Evolutionary conservation across 140 eudicot genomes (phyloP).

Genomic region (Stevia rebaudiana): DNA sequence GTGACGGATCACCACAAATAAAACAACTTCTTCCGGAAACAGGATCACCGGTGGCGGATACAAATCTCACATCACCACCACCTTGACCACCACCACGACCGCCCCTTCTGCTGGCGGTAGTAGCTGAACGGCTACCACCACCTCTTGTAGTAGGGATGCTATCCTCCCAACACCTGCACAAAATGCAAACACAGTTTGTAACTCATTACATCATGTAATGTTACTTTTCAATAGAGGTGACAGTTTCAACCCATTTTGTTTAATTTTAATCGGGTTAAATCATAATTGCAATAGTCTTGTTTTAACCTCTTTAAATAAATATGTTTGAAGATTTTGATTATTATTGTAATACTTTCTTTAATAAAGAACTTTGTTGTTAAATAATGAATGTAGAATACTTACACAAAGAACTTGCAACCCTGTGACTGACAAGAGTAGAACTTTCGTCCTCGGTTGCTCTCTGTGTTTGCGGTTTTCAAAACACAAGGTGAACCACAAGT

Average conservation of each 20-base stretch:
- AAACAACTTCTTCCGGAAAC: constrained; percentile 75
- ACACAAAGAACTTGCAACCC: constrained; percentile 94
- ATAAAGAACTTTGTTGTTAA: neutral
- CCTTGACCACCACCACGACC: constrained; percentile 42
- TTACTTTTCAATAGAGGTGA: neutral
- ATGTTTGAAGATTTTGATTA: neutral
- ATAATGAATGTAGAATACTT: constrained; percentile 27
- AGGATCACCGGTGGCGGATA: constrained; percentile 95
- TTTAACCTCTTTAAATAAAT: neutral
- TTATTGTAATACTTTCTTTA: neutral
- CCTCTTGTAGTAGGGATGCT: constrained; percentile 36
- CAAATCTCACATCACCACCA: constrained; percentile 51
- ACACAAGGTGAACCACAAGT: constrained; percentile 63
- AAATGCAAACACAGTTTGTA: neutral
- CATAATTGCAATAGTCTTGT: neutral
- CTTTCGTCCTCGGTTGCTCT: constrained; percentile 76
- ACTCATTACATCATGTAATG: neutral
- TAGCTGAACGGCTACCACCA: constrained; percentile 31
- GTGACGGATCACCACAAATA: constrained; percentile 87
- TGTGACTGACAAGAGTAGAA: constrained; percentile 74
- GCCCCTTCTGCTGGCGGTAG: constrained; percentile 39
- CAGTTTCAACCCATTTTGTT: neutral
- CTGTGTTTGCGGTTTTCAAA: constrained; percentile 82
- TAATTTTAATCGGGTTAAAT: neutral
- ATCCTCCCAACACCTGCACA: constrained; percentile 81